phyloP scores from a whole-genome alignment of 2,329 filamentous ascomycete species.

The Pseudocercospora cruenta region DNA sequence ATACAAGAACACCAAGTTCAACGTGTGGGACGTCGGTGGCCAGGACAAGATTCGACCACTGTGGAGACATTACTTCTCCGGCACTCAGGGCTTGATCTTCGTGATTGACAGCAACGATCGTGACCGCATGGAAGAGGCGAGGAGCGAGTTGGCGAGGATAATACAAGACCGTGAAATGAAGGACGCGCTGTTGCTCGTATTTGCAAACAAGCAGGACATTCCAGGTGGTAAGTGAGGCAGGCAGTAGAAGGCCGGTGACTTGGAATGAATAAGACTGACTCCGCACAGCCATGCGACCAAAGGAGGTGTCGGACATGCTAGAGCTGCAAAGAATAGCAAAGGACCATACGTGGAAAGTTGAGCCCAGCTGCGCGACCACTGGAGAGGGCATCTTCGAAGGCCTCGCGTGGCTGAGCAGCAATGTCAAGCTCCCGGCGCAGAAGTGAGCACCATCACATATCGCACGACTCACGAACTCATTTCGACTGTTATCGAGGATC shows the following conservation, averaged over 20 bases:
- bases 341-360: conserved; percentile 58
- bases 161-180: conserved; percentile 98
- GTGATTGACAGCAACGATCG: conserved; percentile 96
- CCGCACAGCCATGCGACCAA: conserved; percentile 51
- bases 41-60: conserved; percentile 98
- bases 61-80: conserved; percentile 96
- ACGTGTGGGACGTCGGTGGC: conserved; percentile 97
- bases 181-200: conserved; percentile 89
- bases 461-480: background rate
- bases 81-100: conserved; percentile 97
- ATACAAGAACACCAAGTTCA: conserved; percentile 99
- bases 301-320: conserved; percentile 54
- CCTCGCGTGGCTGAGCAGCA: conserved; percentile 55
- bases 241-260: background rate
- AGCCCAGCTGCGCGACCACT: conserved; percentile 58
- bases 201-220: conserved; percentile 99
- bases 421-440: conserved; percentile 48
- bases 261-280: conserved; percentile 6
- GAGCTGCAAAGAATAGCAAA: conserved; percentile 55
- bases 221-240: conserved; percentile 65
- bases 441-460: conserved; percentile 22
- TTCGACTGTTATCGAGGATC: background rate
- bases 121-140: conserved; percentile 87
- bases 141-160: conserved; percentile 92
- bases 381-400: conserved; percentile 59